phyloP scores from a whole-genome alignment of 768 basidiomycete genomes.

The Termitomyces sp. region DNA sequence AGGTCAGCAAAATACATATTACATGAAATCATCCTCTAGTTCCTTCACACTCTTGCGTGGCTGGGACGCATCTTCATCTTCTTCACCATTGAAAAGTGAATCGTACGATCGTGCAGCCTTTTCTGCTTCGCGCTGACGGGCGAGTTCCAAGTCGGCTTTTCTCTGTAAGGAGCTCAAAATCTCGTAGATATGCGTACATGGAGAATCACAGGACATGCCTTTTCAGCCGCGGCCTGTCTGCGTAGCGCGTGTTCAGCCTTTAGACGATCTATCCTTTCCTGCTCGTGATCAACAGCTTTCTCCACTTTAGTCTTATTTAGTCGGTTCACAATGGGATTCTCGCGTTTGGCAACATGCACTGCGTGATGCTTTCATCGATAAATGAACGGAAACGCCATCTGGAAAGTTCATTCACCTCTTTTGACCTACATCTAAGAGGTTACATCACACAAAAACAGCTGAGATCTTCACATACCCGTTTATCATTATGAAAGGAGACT shows the following conservation, averaged over 20 bases:
- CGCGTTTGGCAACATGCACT: conserved; percentile 78
- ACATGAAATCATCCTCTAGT: conserved; percentile 90
- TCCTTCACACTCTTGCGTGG: conserved; percentile 61
- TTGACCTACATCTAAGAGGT: conserved; percentile 51
- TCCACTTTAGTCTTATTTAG: conserved; percentile 91
- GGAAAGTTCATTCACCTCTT: conserved; percentile 42
- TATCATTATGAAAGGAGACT: conserved; percentile 92
- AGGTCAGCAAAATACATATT: conserved; percentile 15
- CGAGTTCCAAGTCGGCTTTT: conserved; percentile 73
- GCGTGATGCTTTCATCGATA: neutral
- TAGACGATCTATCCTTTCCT: conserved; percentile 75
- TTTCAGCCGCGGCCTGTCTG: conserved; percentile 56
- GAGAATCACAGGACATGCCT: conserved; percentile 36
- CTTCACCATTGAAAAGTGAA: conserved; percentile 62
- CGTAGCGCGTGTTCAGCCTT: conserved; percentile 68
- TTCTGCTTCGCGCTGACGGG: conserved; percentile 73
- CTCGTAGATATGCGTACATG: neutral
- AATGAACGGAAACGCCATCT: neutral
- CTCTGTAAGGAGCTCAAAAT: conserved; percentile 37
- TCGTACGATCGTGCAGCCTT: conserved; percentile 89
- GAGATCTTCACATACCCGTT: conserved; percentile 45
- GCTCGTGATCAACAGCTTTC: conserved; percentile 83
- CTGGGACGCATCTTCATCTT: conserved; percentile 41
- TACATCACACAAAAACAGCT: neutral
- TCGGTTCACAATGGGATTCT: conserved; percentile 88